Conservation (phyloP, 139 green algal species). For the Yamagishiella unicocca region DNA sequence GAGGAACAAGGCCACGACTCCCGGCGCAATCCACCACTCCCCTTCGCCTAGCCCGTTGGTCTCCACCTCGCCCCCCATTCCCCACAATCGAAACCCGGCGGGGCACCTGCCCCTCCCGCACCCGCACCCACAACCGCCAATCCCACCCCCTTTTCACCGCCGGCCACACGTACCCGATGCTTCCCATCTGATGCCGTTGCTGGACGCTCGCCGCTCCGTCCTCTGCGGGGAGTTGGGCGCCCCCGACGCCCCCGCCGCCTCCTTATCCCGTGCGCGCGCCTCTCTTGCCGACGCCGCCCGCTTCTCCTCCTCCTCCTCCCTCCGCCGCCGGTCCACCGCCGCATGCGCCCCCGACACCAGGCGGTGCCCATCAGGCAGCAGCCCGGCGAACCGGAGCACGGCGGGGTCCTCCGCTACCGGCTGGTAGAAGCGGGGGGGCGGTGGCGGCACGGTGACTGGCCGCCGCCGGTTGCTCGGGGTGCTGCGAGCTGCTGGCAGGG, state of each 20-base stretch:
- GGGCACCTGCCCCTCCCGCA: no score
- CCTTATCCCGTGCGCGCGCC: conserved; percentile 1
- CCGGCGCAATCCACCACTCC: no score
- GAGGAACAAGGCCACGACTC: no score
- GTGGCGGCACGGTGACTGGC: background rate
- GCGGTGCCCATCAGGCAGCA: conserved; percentile 14
- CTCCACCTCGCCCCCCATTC: no score
- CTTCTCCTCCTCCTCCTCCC: conserved; percentile 28
- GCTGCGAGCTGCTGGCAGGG: conserved; percentile 8
- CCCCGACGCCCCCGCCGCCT: background rate
- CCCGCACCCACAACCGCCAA: no score
- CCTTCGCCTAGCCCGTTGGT: no score
- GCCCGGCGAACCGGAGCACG: conserved; percentile 4
- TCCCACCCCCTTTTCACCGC: no score
- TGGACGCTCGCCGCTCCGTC: no score
- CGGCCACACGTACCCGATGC: no score
- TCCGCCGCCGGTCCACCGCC: conserved; percentile 19
- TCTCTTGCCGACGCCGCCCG: conserved; percentile 2
- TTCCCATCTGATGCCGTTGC: no score
- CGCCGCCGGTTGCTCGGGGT: conserved; percentile 3
- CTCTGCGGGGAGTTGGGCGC: no score
- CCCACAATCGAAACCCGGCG: no score
- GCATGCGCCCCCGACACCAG: conserved; percentile 24
- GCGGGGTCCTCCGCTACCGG: background rate
- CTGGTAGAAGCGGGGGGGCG: background rate